Base-by-base conservation (phyloP, 179 eudicot genomes). In the Silene coronaria region DNA sequence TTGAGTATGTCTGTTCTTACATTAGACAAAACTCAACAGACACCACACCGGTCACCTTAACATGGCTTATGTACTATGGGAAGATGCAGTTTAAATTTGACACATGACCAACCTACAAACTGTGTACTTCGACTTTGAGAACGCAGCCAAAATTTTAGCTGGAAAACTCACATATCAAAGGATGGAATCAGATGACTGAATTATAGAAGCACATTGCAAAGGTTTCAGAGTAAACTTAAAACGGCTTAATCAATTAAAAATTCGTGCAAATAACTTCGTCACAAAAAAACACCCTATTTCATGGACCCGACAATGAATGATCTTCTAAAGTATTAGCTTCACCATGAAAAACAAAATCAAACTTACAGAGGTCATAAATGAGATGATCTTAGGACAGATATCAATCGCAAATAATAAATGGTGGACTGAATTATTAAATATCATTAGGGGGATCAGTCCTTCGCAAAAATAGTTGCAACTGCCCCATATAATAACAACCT, bases 341-440 rank as follows among this genome's bases (percentile, higher is more conserved):
- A 14, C 68, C 19, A 64, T 14, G 68, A 64, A 42, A 61, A 28
- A 64, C 30, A 12, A 32, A 67, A 67, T n/a, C 53, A 68, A 28
- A 68, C 72, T 42, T 68, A 45, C 60, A 70, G n/a, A 70, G 27
- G 38, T 7, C 60, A 42, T 45, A 66, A 13, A 42, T 26, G 61
- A 23, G 73, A 8, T 17, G 36, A 70, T 70, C 58, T 22, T 14
- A 42, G 57, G 23, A 3, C 14, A 21, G 48, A 42, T 17, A 45
- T 68, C 57, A 13, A 45, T 22, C 14, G 4, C 72, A 13, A 14
- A 69, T 5, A 69, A 69, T 17, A 48, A 70, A 70, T 2, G 4
- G 19, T 55, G 26, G 62, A 27, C 27, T 28, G 27, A 7, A 61
- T 71, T n/a, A 53, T 42, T 69, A 14, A 38, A 26, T 4, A 42